Conservation (phyloP, 116 monocot species). For the Papilionanthe hybrid region DNA sequence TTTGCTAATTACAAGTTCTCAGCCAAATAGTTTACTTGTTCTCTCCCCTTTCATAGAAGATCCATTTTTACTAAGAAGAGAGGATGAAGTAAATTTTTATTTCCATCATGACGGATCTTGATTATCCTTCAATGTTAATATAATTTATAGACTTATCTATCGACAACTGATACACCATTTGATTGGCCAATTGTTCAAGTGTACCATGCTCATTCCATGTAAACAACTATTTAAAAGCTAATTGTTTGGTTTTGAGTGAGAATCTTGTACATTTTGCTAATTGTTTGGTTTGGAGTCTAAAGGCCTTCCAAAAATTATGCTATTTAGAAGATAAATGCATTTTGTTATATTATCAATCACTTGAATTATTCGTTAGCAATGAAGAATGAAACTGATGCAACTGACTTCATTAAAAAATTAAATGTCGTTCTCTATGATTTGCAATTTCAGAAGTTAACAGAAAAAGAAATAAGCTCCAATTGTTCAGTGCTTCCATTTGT, state of each 20-base stretch:
- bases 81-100: too few relatives aligned
- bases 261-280: not conserved
- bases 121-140: too few relatives aligned
- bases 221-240: not conserved
- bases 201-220: not conserved
- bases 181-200: too few relatives aligned
- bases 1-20: not conserved
- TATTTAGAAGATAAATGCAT: not conserved
- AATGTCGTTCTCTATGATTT: too few relatives aligned
- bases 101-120: too few relatives aligned
- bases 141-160: too few relatives aligned
- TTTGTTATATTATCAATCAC: not conserved
- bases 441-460: too few relatives aligned
- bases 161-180: too few relatives aligned
- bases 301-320: not conserved
- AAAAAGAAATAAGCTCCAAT: too few relatives aligned
- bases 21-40: not conserved
- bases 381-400: not conserved
- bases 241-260: not conserved
- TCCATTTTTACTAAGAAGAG: not conserved
- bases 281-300: not conserved
- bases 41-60: not conserved
- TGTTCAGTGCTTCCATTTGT: too few relatives aligned
- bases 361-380: not conserved
- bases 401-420: not conserved